Percentiles rank a stretch among this genome's conserved stretches.
These are phyloP conservation scores for Anthracocystis setariae DNA, from an alignment of 1,284 basidiomycete species.

Conservation along the genomic window DNA sequence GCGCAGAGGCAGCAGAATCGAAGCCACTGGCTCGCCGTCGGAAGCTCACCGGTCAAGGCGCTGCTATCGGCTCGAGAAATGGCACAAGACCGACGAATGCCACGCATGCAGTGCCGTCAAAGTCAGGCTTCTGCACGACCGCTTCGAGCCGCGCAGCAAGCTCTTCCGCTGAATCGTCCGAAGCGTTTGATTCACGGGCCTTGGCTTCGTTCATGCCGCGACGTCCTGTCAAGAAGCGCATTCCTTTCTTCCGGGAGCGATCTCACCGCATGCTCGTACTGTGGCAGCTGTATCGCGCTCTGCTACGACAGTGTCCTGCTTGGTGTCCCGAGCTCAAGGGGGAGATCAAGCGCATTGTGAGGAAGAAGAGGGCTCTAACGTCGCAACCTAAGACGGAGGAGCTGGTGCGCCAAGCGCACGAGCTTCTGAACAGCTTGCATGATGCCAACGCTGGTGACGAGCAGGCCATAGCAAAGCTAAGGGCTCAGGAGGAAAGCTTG, in stretches of 20 bases:
- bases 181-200: not conserved
- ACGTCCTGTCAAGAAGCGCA: constrained; percentile 16
- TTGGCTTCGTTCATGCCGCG: constrained; percentile 18
- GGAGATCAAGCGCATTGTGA: constrained; percentile 18
- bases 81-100: constrained; percentile 3
- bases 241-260: constrained; percentile 42
- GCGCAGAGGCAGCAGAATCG: constrained; percentile 26
- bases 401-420: constrained; percentile 13
- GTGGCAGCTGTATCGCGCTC: constrained; percentile 48
- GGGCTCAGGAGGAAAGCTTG: constrained; percentile 11
- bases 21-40: constrained; percentile 14
- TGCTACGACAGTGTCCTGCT: constrained; percentile 35
- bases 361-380: constrained; percentile 25
- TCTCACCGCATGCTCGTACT: constrained; percentile 37
- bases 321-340: constrained; percentile 15
- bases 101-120: constrained; percentile 21
- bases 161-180: not conserved
- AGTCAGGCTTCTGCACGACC: constrained; percentile 17
- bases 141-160: not conserved
- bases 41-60: not conserved
- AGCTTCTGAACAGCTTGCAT: constrained; percentile 12
- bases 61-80: constrained; percentile 9
- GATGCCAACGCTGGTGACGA: constrained; percentile 15
- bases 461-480: constrained; percentile 6
- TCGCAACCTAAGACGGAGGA: constrained; percentile 13